phyloP scores from a whole-genome alignment of 495 filamentous ascomycete genomes.

The Xanthoparmelia taractica region DNA sequence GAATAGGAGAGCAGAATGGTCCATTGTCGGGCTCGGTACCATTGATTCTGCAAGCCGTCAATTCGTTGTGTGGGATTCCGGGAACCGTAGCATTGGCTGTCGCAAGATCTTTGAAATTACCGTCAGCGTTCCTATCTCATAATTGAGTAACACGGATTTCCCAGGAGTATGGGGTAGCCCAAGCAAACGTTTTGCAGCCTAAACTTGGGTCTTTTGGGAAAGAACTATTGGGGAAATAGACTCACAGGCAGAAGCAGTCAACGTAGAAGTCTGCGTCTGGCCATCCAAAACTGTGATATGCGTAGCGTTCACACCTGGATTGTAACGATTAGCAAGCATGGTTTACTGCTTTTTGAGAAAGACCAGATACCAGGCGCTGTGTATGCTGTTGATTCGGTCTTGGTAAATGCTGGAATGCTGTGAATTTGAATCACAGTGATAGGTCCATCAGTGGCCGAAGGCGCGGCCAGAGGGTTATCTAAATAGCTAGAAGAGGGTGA shows the following conservation, averaged over 20 bases:
- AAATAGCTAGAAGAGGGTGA: slow-evolving; percentile 2
- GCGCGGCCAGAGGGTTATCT: slow-evolving; percentile 2
- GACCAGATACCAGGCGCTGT: slow-evolving; percentile 7
- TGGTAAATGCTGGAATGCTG: slow-evolving; percentile 18
- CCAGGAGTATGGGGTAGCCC: too few relatives aligned
- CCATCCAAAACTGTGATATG: slow-evolving; percentile 15
- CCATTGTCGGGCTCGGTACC: slow-evolving; percentile 17
- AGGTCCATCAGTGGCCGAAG: slow-evolving; percentile 7
- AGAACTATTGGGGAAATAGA: neutral
- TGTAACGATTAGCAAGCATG: neutral
- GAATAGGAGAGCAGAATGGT: slow-evolving; percentile 22
- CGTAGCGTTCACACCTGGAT: slow-evolving; percentile 2
- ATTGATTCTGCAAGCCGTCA: slow-evolving; percentile 21
- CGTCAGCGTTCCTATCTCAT: neutral
- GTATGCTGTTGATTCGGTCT: slow-evolving; percentile 18
- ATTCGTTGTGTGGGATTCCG: slow-evolving; percentile 21
- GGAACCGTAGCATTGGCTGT: slow-evolving; percentile 19
- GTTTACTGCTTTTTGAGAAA: neutral
- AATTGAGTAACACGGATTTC: neutral
- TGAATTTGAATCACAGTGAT: slow-evolving; percentile 8
- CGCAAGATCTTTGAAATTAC: neutral
- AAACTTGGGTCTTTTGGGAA: neutral
- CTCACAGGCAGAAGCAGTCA: slow-evolving; percentile 15
- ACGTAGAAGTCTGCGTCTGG: slow-evolving; percentile 16
- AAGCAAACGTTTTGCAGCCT: neutral